Base-by-base conservation (phyloP, 2,329 filamentous ascomycete species). In the Aureobasidium melanogenum region DNA sequence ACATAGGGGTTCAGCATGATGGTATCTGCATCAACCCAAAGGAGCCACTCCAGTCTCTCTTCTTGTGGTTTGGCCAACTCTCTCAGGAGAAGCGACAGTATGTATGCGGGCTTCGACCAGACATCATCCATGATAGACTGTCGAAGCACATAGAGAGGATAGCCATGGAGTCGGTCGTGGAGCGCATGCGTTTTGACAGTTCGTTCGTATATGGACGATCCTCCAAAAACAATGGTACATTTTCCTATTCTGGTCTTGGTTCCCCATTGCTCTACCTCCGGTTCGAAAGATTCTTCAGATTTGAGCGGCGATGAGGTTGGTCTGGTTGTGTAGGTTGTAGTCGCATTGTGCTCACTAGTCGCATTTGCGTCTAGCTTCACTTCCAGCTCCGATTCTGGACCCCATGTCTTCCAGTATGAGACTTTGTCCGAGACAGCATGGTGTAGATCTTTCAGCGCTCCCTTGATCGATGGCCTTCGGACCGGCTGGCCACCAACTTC, bases 51-150 rank as follows among this genome's bases (percentile, higher is more conserved):
- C 14, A 77, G 65, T 6, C 75, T 68, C 57, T 76, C 69, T 24
- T 66, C 68, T 14, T 70, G 68, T 0, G 74, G 73, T 63, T 76
- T 75, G 9, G 70, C 60, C 62, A 76, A 69, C 64, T 75, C 73
- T 3, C 69, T 66, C 56, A 76, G 67, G 10, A 78, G 65, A 6
- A 77, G 65, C 12, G 71, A 69, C 10, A 78, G 67, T 34, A 79
- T 73, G 63, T 77, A 77, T 2, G 75, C 77, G 2, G 72, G 72
- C 59, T 79, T 79, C 51, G 72, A 75, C 76, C 77, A 79, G 5
- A 76, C 69, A 41, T 75, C 73, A 52, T 77, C 75, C 17, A 78
- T 66, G 1, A 79, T 69, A 2, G 71, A 64, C 38, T 75, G 69
- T 5, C 75, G 75, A 50, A 78, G 67, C 6, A 79, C 71, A 43